These are phyloP conservation scores for Monilinia laxa DNA, from an alignment of 2,329 filamentous ascomycete genomes.

Conservation along the genomic window DNA sequence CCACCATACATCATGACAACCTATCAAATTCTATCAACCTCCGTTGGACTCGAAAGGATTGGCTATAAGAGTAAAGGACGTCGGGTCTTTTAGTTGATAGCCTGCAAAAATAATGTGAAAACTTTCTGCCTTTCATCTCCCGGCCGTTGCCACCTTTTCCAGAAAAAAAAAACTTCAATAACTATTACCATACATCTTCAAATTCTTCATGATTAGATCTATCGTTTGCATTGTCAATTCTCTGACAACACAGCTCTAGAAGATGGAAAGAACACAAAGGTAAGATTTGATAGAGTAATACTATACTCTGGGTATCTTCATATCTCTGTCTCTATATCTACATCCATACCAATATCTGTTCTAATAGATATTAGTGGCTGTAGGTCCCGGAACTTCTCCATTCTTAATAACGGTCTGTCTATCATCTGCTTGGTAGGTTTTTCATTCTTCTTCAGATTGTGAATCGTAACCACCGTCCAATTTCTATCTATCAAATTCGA, in stretches of 20 bases:
- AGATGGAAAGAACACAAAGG: neutral
- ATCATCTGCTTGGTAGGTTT: neutral
- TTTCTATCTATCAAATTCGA: neutral
- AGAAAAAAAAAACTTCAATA: conserved; percentile 11
- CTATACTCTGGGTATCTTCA: neutral
- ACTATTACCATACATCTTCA: conserved; percentile 19
- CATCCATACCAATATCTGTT: neutral
- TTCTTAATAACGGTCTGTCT: neutral
- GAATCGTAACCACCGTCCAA: neutral
- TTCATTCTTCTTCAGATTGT: neutral
- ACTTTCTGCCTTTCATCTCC: conserved; percentile 1
- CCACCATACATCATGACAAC: conserved; percentile 5
- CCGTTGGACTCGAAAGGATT: neutral
- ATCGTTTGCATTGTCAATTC: conserved; percentile 8
- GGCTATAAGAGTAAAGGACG: neutral
- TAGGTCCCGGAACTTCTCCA: neutral
- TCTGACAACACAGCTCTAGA: conserved; percentile 5
- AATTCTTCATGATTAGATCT: conserved; percentile 9
- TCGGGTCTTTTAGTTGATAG: conserved; percentile 6
- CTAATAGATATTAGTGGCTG: neutral
- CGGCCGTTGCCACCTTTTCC: conserved; percentile 10
- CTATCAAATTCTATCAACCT: conserved; percentile 4
- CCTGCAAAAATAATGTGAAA: conserved; percentile 14
- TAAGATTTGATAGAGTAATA: conserved; percentile 6
- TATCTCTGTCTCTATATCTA: neutral